A percentile compares a stretch with the other conserved stretches of the same genome.
Conservation (phyloP, 345 rosid species). For the Gossypium turneri region DNA sequence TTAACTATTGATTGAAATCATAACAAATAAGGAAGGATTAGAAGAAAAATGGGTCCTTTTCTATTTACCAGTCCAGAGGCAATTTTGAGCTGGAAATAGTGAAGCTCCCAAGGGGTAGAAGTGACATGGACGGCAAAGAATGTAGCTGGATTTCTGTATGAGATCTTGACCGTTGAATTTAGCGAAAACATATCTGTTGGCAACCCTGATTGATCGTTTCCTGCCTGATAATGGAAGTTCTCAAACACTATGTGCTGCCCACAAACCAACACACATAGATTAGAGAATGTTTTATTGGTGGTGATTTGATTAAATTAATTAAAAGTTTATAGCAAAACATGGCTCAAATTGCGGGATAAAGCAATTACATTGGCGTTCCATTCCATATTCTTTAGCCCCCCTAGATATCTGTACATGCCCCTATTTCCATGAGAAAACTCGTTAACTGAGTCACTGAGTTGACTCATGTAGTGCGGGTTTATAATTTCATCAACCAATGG, state of each 20-base stretch:
- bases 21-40: background rate
- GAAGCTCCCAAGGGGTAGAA: slow-evolving; percentile 64
- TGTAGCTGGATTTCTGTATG: slow-evolving; percentile 71
- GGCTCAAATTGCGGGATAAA: slow-evolving; percentile 17
- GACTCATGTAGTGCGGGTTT: background rate
- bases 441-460: slow-evolving; percentile 5
- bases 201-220: slow-evolving; percentile 77
- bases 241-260: slow-evolving; percentile 77
- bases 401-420: background rate
- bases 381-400: slow-evolving; percentile 8
- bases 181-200: slow-evolving; percentile 89
- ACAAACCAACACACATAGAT: slow-evolving; percentile 8
- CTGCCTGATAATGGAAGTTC: slow-evolving; percentile 78
- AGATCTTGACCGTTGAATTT: slow-evolving; percentile 86
- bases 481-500: background rate
- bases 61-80: slow-evolving; percentile 74
- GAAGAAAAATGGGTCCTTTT: background rate
- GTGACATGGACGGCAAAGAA: slow-evolving; percentile 95
- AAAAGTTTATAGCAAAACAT: background rate
- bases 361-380: background rate
- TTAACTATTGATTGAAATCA: slow-evolving; percentile 3
- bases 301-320: background rate
- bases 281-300: slow-evolving; percentile 8
- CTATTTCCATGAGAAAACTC: slow-evolving; percentile 4
- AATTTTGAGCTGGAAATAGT: slow-evolving; percentile 65